Conservation (phyloP, 202 grass and related monocot genomes). For the Elaeis oleifera region DNA sequence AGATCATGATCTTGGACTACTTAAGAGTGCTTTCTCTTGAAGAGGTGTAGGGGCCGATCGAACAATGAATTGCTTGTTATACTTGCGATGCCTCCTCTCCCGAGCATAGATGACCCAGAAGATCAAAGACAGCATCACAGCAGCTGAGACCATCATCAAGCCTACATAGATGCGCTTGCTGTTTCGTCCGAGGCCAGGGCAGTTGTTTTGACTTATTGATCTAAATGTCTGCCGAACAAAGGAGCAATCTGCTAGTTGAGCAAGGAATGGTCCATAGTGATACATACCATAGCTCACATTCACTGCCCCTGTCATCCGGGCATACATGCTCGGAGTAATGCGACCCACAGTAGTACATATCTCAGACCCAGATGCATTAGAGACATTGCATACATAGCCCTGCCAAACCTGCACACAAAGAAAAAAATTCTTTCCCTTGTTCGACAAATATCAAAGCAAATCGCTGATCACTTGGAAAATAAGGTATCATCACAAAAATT, state of each 20-base stretch:
- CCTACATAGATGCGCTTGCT: slow-evolving; percentile 43
- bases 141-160: slow-evolving; percentile 34
- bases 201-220: slow-evolving; percentile 26
- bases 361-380: slow-evolving; percentile 23
- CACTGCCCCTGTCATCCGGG: slow-evolving; percentile 23
- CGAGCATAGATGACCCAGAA: slow-evolving; percentile 37
- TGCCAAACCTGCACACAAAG: slow-evolving; percentile 36
- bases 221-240: slow-evolving; percentile 59
- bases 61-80: slow-evolving; percentile 4
- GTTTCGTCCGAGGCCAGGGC: slow-evolving; percentile 38
- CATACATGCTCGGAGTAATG: slow-evolving; percentile 51
- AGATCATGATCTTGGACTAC: not conserved
- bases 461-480: no score
- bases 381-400: slow-evolving; percentile 31
- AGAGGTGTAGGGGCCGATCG: slow-evolving; percentile 1
- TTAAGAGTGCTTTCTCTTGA: slow-evolving; percentile 11
- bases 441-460: no score
- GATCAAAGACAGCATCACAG: slow-evolving; percentile 28
- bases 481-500: no score
- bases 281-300: slow-evolving; percentile 44
- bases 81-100: slow-evolving; percentile 28
- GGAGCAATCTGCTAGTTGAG: slow-evolving; percentile 48
- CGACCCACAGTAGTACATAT: slow-evolving; percentile 49
- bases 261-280: slow-evolving; percentile 31
- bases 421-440: no score